phyloP scores from a whole-genome alignment of 78 protist genomes.

The Speleostelium caveatum region DNA sequence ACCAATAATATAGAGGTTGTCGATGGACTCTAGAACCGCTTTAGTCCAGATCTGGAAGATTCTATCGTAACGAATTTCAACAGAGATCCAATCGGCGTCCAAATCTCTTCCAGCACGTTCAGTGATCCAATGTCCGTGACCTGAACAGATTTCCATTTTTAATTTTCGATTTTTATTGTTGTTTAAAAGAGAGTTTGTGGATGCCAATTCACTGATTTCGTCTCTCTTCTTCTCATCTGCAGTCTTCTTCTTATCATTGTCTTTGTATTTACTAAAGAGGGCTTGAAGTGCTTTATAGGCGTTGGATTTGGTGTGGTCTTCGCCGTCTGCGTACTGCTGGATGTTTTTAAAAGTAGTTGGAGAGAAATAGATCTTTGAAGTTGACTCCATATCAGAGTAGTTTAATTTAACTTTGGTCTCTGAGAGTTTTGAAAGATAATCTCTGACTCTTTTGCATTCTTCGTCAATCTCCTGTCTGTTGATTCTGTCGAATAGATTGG shows the following conservation, averaged over 20 bases:
- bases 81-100: conserved; percentile 77
- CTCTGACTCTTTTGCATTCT: conserved; percentile 46
- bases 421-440: background rate
- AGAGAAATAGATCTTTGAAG: conserved; percentile 22
- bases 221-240: background rate
- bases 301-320: background rate
- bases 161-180: background rate
- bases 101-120: conserved; percentile 72
- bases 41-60: conserved; percentile 82
- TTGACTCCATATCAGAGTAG: conserved; percentile 20
- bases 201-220: background rate
- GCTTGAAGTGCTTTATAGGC: background rate
- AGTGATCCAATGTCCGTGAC: conserved; percentile 87
- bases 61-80: conserved; percentile 86
- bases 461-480: conserved; percentile 66
- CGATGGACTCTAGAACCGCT: conserved; percentile 52
- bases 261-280: background rate
- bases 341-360: conserved; percentile 11
- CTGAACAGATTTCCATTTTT: conserved; percentile 81
- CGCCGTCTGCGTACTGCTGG: background rate
- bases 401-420: background rate
- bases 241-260: background rate
- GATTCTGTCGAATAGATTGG: conserved; percentile 58
- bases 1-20: conserved; percentile 64
- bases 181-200: background rate